A percentile compares a stretch with the other conserved stretches of the same genome.
Evolutionary conservation across 495 filamentous ascomycete species (phyloP).

Genomic region (Tuber brumale): DNA sequence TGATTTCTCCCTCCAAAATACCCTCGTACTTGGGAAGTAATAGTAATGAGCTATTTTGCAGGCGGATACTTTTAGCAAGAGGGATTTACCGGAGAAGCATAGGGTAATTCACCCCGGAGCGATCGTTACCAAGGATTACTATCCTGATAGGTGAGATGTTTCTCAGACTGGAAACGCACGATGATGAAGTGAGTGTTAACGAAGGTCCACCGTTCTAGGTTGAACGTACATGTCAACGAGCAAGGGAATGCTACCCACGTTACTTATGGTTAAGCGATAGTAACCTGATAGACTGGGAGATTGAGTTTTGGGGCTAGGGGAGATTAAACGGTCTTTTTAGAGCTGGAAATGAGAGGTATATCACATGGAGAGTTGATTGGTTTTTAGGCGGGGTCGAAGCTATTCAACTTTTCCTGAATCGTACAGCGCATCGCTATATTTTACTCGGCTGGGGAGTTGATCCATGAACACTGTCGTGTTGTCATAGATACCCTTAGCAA

Average conservation of each 20-base stretch:
- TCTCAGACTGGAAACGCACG: no score
- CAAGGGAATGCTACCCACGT: conserved; percentile 30
- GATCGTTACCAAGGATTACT: conserved; percentile 28
- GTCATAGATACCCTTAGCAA: no score
- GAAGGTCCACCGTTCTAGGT: conserved; percentile 15
- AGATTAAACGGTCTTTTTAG: background rate
- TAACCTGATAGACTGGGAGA: background rate
- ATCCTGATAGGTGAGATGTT: conserved; percentile 25
- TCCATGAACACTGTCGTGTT: no score
- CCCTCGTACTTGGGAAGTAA: background rate
- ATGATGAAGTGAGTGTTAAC: background rate
- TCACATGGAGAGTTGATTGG: background rate
- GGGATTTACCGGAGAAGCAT: conserved; percentile 26
- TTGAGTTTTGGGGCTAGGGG: background rate
- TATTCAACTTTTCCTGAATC: background rate
- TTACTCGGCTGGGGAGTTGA: no score
- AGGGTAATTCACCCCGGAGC: conserved; percentile 24
- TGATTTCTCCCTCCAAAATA: background rate
- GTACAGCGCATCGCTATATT: background rate
- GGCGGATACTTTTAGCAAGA: conserved; percentile 26
- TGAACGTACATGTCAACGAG: conserved; percentile 36
- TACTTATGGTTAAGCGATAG: conserved; percentile 11
- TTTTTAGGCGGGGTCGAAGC: background rate
- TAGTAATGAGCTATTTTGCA: background rate
- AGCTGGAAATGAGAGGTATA: background rate